Base-by-base conservation (phyloP, 2,329 filamentous ascomycete species). In the Chrysosphaeria jannelii region DNA sequence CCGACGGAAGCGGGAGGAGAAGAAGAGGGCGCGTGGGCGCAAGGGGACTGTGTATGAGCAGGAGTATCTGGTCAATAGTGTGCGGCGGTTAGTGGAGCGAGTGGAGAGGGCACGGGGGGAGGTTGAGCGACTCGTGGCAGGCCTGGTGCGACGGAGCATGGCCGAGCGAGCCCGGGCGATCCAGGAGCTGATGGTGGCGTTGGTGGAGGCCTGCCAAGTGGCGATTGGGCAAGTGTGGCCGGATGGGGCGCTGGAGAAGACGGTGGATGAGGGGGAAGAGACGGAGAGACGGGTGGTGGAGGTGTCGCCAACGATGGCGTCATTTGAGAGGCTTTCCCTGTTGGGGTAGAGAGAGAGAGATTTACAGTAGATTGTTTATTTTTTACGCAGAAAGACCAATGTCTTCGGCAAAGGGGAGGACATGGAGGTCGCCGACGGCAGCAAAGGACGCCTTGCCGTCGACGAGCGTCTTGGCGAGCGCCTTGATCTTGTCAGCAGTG, bases 11-110 rank as follows among this genome's bases (percentile, higher is more conserved):
- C 57, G 78, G 11, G 85, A 97, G 44, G 85, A 97, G 51, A 65
- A 89, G 42, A 97, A 97, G 56, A 64, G 81, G 10, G 85, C 85
- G 1, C 54, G 76, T 6, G 85, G 85, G 13, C 81, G 90, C 42
- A 93, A 93, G 50, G 85, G 85, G 8, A 90, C 75, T 10, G 74
- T 97, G 5, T 97, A 97, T 42, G 85, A 97, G 43, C 81, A 93
- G 39, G 85, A 93, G 43, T 97, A 97, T 42, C 58, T 97, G 5
- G 67, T 90, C 28, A 85, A 79, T 41, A 81, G 69, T 33, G 65
- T 93, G 17, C 60, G 68, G 8, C 55, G 85, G 13, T 53, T 97
- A 16, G 60, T 90, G 9, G 76, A 89, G 40, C 57, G 79, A 17
- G 62, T 90, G 12, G 76, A 79, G 40, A 52, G 51, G 12, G 56